Percentiles rank a stretch among this genome's conserved stretches.
Evolutionary conservation across 106 monocot genomes (phyloP).

Genomic region (Platanthera guangdongensis): DNA sequence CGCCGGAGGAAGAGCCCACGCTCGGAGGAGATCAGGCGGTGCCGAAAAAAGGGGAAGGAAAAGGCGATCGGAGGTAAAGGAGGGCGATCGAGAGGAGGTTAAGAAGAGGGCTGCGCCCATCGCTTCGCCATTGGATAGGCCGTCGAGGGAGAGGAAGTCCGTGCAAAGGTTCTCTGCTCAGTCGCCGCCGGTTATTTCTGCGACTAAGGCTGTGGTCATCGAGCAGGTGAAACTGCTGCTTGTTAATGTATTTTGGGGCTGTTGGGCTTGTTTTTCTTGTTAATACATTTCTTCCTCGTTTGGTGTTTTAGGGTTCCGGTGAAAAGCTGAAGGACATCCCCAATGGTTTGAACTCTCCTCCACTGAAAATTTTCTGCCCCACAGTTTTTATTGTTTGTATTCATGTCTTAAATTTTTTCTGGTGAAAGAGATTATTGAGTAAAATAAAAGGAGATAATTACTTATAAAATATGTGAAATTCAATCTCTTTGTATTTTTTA

Average conservation of each 20-base stretch:
- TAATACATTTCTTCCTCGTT: background rate
- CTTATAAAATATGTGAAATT: no score
- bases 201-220: slow-evolving; percentile 35
- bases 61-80: slow-evolving; percentile 1
- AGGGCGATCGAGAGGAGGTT: slow-evolving; percentile 11
- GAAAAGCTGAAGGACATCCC: slow-evolving; percentile 86
- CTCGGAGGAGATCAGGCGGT: background rate
- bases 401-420: no score
- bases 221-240: slow-evolving; percentile 31
- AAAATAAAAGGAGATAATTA: no score
- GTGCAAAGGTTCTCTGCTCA: slow-evolving; percentile 62
- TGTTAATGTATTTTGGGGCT: background rate
- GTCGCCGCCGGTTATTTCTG: slow-evolving; percentile 24
- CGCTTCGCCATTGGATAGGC: slow-evolving; percentile 33
- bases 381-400: no score
- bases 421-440: no score
- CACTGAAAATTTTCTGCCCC: background rate
- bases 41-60: background rate
- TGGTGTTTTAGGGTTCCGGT: slow-evolving; percentile 58
- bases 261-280: background rate
- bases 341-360: slow-evolving; percentile 43
- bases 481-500: no score
- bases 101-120: slow-evolving; percentile 16
- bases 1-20: background rate
- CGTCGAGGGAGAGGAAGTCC: slow-evolving; percentile 66